phyloP scores from a whole-genome alignment of 352 stramenopile species.

The Pythium folliculosum region DNA sequence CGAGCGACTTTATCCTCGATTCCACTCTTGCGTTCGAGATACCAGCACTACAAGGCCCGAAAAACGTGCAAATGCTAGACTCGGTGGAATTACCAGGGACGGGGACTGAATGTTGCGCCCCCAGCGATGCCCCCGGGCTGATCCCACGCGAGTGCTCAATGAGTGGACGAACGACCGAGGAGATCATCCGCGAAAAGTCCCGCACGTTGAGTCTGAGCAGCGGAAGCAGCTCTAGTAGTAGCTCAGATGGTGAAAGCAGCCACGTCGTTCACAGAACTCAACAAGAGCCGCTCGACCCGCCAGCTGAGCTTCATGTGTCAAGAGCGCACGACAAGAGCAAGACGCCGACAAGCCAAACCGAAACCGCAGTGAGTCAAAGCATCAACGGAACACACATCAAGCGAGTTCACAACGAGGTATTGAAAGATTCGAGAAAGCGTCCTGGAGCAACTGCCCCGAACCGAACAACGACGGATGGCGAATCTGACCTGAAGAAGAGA shows the following conservation, averaged over 20 bases:
- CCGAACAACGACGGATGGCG: neutral
- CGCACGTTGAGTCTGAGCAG: slow-evolving; percentile 14
- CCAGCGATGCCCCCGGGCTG: neutral
- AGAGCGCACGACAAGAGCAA: neutral
- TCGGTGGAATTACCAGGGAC: neutral
- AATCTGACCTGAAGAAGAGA: slow-evolving; percentile 11
- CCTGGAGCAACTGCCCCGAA: neutral
- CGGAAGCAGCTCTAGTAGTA: slow-evolving; percentile 17
- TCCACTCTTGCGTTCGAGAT: neutral
- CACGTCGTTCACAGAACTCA: neutral
- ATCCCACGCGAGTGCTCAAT: neutral
- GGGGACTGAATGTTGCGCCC: neutral
- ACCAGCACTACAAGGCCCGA: neutral
- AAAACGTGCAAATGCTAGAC: neutral
- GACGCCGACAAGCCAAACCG: neutral
- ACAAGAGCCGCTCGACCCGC: too few relatives aligned
- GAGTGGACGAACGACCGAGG: neutral
- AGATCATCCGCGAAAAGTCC: slow-evolving; percentile 4
- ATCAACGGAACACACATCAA: too few relatives aligned
- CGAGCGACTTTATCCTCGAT: neutral
- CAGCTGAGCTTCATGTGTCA: neutral
- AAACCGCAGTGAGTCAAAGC: neutral
- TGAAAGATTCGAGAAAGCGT: slow-evolving; percentile 3
- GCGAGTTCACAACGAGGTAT: too few relatives aligned
- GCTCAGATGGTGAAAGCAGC: neutral